Base-by-base conservation (phyloP, 805 yeast genomes). In the Clavispora phyllophila region DNA sequence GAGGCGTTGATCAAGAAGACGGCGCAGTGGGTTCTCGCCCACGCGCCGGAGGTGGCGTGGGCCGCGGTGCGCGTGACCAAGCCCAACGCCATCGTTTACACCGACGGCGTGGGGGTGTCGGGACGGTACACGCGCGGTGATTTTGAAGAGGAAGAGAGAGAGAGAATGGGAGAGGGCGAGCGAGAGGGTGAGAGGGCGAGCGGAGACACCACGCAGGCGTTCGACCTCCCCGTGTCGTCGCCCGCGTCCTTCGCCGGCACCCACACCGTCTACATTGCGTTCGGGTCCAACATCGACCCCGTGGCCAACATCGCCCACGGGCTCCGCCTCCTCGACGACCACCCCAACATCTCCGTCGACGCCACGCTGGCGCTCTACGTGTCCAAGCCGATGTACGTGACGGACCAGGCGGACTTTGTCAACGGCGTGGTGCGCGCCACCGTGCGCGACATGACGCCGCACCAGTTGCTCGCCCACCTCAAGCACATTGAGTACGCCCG, bases 351-450 rank as follows among this genome's bases (percentile, higher is more conserved):
- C 15, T 51, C 61, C 10, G 75, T 93, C 0, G 45, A 71, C 3
- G 68, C 75, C 3, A 77, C 91, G 0, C 90, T 98, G 0, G 79
- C 95, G 0, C 64, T 91, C 42, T 93, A 87, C 61, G 80, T 84
- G 45, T 87, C 96, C 17, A 87, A 83, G 53, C 98, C 99, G 31
- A 91, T 93, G 98, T 93, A 89, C 61, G 79, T 74, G 48, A 62
- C 73, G 27, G 86, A 88, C 43, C 99, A 93, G 63, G 74, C 79
- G 2, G 81, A 80, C 53, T 93, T 93, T 56, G 66, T 81, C 53
- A 93, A 93, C 60, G 98, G 97, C 2, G 95, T 82, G 3, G 57
- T 87, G 13, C 78, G 82, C 49, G 68, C 85, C 13, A 45, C 63
- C n/a, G 90, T 96, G 0, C 49, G 49, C 0, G 68, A 82, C 15